These are phyloP conservation scores for Chlamydomonas sp. DNA, from an alignment of 139 green algal species.

Conservation along the genomic window DNA sequence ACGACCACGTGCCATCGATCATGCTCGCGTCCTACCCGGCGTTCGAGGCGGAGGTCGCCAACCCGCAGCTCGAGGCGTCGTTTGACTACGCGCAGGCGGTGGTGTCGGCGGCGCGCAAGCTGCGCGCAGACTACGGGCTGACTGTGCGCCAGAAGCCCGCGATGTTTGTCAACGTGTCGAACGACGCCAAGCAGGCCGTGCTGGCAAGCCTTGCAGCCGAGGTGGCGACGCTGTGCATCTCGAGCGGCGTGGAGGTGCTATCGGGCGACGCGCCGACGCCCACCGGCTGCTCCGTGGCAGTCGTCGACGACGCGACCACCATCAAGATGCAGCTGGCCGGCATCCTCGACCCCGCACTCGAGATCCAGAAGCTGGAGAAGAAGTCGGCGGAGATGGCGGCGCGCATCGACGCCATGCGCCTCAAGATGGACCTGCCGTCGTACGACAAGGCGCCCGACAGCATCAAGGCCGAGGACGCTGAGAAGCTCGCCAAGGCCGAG, in stretches of 20 bases:
- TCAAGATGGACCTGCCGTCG: slow-evolving; percentile 42
- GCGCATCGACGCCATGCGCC: slow-evolving; percentile 38
- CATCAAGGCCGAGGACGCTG: slow-evolving; percentile 45
- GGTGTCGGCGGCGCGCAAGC: slow-evolving; percentile 26
- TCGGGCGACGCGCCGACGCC: slow-evolving; percentile 37
- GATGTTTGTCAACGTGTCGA: slow-evolving; percentile 45
- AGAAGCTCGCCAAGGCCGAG: slow-evolving; percentile 43
- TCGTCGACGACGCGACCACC: slow-evolving; percentile 74
- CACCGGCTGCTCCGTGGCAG: slow-evolving; percentile 63
- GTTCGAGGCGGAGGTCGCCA: slow-evolving; percentile 32
- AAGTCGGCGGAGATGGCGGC: slow-evolving; percentile 49
- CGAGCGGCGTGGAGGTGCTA: slow-evolving; percentile 34
- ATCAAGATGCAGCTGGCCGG: slow-evolving; percentile 67
- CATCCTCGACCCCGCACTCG: slow-evolving; percentile 80
- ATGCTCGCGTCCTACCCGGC: slow-evolving; percentile 77
- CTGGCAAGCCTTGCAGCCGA: slow-evolving; percentile 31
- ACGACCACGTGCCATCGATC: slow-evolving; percentile 43
- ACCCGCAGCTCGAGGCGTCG: slow-evolving; percentile 48
- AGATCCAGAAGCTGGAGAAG: slow-evolving; percentile 86
- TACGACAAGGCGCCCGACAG: slow-evolving; percentile 77
- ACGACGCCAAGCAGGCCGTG: slow-evolving; percentile 17
- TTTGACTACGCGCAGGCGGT: slow-evolving; percentile 42
- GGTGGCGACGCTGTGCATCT: slow-evolving; percentile 52
- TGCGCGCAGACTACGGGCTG: slow-evolving; percentile 76
- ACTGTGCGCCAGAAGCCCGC: slow-evolving; percentile 66